A percentile compares a stretch with the other conserved stretches of the same genome.
Evolutionary conservation across 305 asterid genomes (phyloP).

Genomic region (Salvia sclarea): DNA sequence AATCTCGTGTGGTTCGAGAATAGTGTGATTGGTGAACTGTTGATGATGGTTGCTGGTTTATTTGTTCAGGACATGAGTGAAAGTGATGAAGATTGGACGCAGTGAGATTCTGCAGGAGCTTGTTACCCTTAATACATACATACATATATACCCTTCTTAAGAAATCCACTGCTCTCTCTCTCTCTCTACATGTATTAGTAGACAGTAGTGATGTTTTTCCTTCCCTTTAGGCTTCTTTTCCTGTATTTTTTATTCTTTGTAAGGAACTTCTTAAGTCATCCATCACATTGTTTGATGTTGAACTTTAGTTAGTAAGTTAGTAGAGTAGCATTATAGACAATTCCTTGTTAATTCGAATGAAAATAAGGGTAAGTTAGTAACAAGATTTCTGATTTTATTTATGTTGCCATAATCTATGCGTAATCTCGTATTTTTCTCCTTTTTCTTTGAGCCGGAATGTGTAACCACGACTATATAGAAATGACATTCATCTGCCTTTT

Average conservation of each 20-base stretch:
- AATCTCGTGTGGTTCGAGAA: no score
- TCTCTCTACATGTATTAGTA: background rate
- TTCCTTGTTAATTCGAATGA: background rate
- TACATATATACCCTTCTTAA: background rate
- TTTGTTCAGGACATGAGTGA: constrained; percentile 49
- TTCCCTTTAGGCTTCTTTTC: background rate
- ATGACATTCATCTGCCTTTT: no score
- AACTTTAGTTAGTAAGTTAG: no score
- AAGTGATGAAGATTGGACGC: constrained; percentile 68
- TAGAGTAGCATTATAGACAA: background rate
- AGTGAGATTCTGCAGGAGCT: background rate
- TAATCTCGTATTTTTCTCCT: no score
- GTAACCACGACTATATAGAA: no score
- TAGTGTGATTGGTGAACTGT: background rate
- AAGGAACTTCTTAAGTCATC: background rate
- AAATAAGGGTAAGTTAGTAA: no score
- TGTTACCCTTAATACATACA: background rate
- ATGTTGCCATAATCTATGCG: no score
- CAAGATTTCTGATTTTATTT: no score
- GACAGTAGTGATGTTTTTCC: background rate
- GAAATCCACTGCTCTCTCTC: background rate
- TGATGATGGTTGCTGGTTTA: constrained; percentile 3
- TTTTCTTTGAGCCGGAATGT: no score
- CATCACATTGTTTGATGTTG: no score
- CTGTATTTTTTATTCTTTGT: background rate